Percentiles rank a stretch among this genome's conserved stretches.
Evolutionary conservation across 2,329 filamentous ascomycete genomes (phyloP).

Genomic region (Colletotrichum spinosum): DNA sequence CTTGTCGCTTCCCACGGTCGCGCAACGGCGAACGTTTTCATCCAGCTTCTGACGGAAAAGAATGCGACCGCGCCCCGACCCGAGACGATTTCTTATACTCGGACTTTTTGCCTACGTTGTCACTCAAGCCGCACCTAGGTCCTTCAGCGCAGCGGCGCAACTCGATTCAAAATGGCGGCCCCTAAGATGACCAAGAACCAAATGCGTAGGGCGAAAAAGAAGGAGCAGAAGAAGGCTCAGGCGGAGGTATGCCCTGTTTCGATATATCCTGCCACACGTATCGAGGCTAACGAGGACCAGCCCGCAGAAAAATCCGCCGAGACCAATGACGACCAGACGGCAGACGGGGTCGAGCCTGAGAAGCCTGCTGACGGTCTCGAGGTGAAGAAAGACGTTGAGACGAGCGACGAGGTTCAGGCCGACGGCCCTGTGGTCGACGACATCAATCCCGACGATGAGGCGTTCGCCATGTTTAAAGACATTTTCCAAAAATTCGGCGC

Average conservation of each 20-base stretch:
- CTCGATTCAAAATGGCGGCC: conserved; percentile 65
- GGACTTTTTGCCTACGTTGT: conserved; percentile 51
- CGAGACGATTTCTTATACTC: conserved; percentile 50
- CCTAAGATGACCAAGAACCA: conserved; percentile 93
- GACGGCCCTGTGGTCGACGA: conserved; percentile 66
- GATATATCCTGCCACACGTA: neutral
- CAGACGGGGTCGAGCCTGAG: conserved; percentile 40
- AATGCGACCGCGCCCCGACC: conserved; percentile 44
- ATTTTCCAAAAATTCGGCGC: conserved; percentile 85
- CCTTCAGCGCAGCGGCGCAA: conserved; percentile 32
- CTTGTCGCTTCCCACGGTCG: neutral
- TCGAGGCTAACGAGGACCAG: conserved; percentile 23
- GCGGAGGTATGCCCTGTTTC: conserved; percentile 58
- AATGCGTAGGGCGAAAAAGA: conserved; percentile 92
- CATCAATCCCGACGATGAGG: conserved; percentile 79
- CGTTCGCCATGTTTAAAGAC: conserved; percentile 85
- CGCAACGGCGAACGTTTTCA: conserved; percentile 1
- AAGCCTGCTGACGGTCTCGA: conserved; percentile 52
- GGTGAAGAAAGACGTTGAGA: conserved; percentile 54
- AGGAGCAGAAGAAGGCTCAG: conserved; percentile 82
- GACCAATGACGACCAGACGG: conserved; percentile 43
- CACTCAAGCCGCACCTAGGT: conserved; percentile 43
- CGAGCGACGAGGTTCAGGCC: conserved; percentile 50
- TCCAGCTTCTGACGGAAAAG: conserved; percentile 27
- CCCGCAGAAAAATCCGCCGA: conserved; percentile 38